Conservation (phyloP, 148 eudicot genomes). For the Rheum nobile region DNA sequence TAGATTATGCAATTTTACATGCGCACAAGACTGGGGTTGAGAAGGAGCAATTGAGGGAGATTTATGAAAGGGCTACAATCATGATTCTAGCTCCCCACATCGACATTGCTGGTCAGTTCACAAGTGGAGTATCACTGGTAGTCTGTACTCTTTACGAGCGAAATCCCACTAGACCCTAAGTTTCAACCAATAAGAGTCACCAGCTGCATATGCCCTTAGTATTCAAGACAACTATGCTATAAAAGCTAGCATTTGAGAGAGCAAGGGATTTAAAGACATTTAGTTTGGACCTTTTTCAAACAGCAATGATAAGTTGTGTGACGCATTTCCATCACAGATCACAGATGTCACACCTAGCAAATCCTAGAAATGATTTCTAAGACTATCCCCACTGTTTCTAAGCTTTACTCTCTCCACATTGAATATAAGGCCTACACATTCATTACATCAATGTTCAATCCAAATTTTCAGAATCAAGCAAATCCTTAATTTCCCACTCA, state of each 20-base stretch:
- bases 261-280: background rate
- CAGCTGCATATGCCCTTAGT: background rate
- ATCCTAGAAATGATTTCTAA: background rate
- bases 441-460: background rate
- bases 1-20: background rate
- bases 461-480: background rate
- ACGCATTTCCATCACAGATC: background rate
- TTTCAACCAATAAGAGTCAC: background rate
- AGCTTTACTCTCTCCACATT: background rate
- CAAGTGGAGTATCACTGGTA: too few relatives aligned
- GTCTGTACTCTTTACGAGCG: background rate
- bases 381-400: background rate
- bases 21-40: background rate
- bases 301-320: background rate
- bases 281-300: background rate
- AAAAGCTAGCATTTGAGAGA: background rate
- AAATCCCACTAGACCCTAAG: background rate
- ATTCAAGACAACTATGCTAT: background rate
- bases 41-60: background rate
- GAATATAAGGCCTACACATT: background rate
- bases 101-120: too few relatives aligned
- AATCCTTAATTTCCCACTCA: background rate
- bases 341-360: background rate
- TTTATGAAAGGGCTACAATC: background rate
- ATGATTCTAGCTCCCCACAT: background rate